Conservation (phyloP, 23 red algal species). For the Gracilaria vermiculophylla region DNA sequence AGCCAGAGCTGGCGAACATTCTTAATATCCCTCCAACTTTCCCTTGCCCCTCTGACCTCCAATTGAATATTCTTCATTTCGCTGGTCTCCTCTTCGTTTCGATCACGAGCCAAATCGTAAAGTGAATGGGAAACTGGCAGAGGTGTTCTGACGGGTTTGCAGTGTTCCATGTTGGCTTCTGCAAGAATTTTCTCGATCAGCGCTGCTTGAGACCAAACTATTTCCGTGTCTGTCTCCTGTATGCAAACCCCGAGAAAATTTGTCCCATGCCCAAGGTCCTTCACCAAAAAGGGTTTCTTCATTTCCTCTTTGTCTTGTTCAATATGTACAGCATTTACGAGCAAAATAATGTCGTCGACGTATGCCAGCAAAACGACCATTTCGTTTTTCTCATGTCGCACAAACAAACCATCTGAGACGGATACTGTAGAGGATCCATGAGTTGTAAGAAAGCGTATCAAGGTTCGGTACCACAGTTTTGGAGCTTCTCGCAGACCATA, state of each 20-base stretch:
- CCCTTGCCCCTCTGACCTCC: too few relatives aligned
- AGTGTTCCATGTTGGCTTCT: not conserved
- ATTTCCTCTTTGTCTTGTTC: not conserved
- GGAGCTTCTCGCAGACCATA: slow-evolving; percentile 48
- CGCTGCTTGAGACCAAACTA: not conserved
- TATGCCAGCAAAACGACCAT: not conserved
- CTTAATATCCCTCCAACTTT: too few relatives aligned
- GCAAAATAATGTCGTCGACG: slow-evolving; percentile 4
- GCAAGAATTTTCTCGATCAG: not conserved
- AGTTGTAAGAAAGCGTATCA: not conserved
- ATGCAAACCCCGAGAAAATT: not conserved
- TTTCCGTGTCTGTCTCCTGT: not conserved
- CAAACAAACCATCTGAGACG: not conserved
- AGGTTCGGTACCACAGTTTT: slow-evolving; percentile 38
- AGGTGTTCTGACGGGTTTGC: not conserved
- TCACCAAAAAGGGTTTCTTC: not conserved
- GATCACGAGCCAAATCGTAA: not conserved
- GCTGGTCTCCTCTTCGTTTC: not conserved
- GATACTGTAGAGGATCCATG: not conserved
- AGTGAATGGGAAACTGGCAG: slow-evolving; percentile 9
- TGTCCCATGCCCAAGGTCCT: not conserved
- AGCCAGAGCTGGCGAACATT: too few relatives aligned
- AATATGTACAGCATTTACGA: not conserved
- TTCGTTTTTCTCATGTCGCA: not conserved
- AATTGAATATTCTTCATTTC: slow-evolving; percentile 12